phyloP scores from a whole-genome alignment of 2,329 filamentous ascomycete genomes.

The Podosphaera fusca region DNA sequence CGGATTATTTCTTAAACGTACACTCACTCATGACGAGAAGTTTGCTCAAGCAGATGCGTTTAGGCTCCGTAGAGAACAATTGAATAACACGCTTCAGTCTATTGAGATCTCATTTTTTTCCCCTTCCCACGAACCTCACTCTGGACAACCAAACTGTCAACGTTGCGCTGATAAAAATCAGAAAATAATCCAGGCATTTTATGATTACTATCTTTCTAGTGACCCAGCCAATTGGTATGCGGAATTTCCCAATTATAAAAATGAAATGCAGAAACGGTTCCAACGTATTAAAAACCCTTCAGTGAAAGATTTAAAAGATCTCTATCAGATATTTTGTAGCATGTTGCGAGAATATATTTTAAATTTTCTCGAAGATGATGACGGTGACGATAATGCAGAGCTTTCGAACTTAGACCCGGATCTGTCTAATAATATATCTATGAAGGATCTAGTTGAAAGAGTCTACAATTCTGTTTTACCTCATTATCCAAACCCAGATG shows the following conservation, averaged over 20 bases:
- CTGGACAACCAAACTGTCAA: constrained; percentile 9
- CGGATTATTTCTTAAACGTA: too few species aligned
- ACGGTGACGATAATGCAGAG: constrained; percentile 1
- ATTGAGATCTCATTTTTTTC: constrained; percentile 7
- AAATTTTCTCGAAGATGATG: constrained; percentile 7
- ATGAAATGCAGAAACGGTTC: constrained; percentile 8
- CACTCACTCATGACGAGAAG: constrained; percentile 5
- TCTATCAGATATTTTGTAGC: constrained; percentile 8
- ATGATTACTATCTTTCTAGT: constrained; percentile 11
- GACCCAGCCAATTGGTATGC: constrained; percentile 9
- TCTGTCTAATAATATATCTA: constrained; percentile 4
- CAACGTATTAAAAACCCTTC: constrained; percentile 5
- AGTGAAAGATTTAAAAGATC: constrained; percentile 5
- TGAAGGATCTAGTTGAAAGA: constrained; percentile 1
- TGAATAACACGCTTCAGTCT: constrained; percentile 7
- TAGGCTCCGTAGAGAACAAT: constrained; percentile 6
- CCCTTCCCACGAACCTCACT: constrained; percentile 6
- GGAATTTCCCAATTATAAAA: constrained; percentile 5
- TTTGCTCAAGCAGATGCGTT: constrained; percentile 9
- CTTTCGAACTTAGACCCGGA: constrained; percentile 1
- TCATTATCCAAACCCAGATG: constrained; percentile 2
- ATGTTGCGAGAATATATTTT: constrained; percentile 10
- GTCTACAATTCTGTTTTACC: too few species aligned
- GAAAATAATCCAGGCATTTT: constrained; percentile 10
- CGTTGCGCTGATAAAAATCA: constrained; percentile 8